These are phyloP conservation scores for Suhomyces kilbournensis DNA, from an alignment of 805 yeast species.

Conservation along the genomic window DNA sequence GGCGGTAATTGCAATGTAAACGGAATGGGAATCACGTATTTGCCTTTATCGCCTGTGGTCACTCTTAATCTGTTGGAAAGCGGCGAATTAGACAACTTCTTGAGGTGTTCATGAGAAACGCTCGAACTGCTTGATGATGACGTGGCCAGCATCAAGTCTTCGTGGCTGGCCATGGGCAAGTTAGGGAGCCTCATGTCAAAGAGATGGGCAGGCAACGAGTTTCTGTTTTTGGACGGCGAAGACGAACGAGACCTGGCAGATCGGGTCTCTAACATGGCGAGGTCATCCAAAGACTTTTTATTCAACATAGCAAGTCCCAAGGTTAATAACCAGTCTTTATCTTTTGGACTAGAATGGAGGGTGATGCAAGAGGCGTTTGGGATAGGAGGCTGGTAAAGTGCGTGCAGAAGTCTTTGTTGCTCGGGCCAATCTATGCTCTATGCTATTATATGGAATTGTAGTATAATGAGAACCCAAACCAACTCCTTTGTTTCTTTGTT, in stretches of 20 bases:
- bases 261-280: neutral
- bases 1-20: conserved; percentile 42
- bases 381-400: too few species aligned
- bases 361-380: neutral
- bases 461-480: neutral
- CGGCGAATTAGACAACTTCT: conserved; percentile 32
- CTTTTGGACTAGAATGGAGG: neutral
- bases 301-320: neutral
- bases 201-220: conserved; percentile 19
- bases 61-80: conserved; percentile 36
- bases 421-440: too few species aligned
- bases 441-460: neutral
- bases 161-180: conserved; percentile 17
- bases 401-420: neutral
- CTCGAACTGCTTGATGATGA: conserved; percentile 10
- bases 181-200: conserved; percentile 19
- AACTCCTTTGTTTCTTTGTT: neutral
- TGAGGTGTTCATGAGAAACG: conserved; percentile 22
- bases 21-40: conserved; percentile 42
- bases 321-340: neutral
- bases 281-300: conserved; percentile 7
- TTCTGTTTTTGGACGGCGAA: conserved; percentile 34
- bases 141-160: conserved; percentile 24
- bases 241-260: conserved; percentile 28
- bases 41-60: conserved; percentile 16